A percentile compares a stretch with the other conserved stretches of the same genome.
Conservation (phyloP, 129 eudicot genomes). For the Flaveria ramosissima region DNA sequence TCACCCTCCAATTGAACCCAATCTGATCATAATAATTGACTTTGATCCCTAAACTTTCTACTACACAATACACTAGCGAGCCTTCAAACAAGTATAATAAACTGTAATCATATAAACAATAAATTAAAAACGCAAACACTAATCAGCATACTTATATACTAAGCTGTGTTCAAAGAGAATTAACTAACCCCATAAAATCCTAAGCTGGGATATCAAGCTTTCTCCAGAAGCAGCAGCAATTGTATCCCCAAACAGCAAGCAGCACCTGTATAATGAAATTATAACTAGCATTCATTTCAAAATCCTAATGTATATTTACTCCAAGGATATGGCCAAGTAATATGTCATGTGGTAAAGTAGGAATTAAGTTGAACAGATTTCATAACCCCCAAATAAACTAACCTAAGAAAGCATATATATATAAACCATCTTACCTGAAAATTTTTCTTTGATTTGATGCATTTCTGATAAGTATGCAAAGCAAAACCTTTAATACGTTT, state of each 20-base stretch:
- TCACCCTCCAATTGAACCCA: slow-evolving; percentile 15
- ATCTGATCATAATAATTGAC: slow-evolving; percentile 14
- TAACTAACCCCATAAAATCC: slow-evolving; percentile 12
- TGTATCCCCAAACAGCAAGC: slow-evolving; percentile 2
- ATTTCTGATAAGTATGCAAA: background rate
- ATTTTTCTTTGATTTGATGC: slow-evolving; percentile 20
- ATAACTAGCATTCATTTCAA: background rate
- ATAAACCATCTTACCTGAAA: slow-evolving; percentile 23
- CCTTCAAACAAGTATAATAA: background rate
- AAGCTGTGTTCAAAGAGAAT: background rate
- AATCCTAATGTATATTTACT: background rate
- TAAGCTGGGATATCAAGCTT: slow-evolving; percentile 8
- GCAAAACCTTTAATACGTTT: background rate
- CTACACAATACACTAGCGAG: background rate
- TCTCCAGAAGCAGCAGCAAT: slow-evolving; percentile 10
- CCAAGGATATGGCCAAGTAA: background rate
- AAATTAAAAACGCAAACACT: background rate
- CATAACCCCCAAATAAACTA: slow-evolving; percentile 14
- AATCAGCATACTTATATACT: slow-evolving; percentile 3
- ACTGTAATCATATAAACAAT: background rate
- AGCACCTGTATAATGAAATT: slow-evolving; percentile 3
- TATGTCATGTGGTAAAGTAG: too few species aligned
- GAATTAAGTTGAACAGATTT: slow-evolving; percentile 8
- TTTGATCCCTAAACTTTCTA: background rate
- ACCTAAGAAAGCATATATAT: background rate